A percentile compares a stretch with the other conserved stretches of the same genome.
phyloP scores from a whole-genome alignment of 305 asterid species.

The Nicotiana rustica region DNA sequence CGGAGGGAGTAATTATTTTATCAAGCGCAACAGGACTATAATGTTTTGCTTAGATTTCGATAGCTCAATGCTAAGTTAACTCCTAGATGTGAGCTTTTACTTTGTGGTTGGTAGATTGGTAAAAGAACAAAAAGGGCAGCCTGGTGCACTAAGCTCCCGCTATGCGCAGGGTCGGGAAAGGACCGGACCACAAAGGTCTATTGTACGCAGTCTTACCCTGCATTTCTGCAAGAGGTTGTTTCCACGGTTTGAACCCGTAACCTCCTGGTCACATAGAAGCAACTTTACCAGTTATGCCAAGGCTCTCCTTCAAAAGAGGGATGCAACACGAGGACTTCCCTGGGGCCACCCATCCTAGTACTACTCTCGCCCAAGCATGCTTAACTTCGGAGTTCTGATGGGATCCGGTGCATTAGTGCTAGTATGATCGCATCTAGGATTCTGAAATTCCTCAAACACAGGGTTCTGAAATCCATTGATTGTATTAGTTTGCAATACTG shows the following conservation, averaged over 20 bases:
- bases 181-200: too few relatives aligned
- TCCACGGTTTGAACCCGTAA: too few relatives aligned
- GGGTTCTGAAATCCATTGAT: not conserved
- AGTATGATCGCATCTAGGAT: too few relatives aligned
- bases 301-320: too few relatives aligned
- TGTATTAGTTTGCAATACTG: not conserved
- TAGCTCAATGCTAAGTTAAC: not conserved
- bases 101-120: not conserved
- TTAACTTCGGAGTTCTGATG: constrained; percentile 54
- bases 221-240: too few relatives aligned
- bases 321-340: too few relatives aligned
- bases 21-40: not conserved
- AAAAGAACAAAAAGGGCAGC: not conserved
- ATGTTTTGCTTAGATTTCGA: not conserved
- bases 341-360: constrained; percentile 51
- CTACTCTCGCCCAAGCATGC: constrained; percentile 66
- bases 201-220: too few relatives aligned
- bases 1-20: not conserved
- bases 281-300: too few relatives aligned
- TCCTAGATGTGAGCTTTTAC: constrained; percentile 14
- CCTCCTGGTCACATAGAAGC: too few relatives aligned
- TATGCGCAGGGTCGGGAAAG: too few relatives aligned
- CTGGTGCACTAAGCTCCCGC: too few relatives aligned
- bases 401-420: constrained; percentile 53
- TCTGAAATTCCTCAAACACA: not conserved